Evolutionary conservation across 768 basidiomycete species (phyloP), one percentile per base, ranked within the genome.

Genomic region (Mrakia gelida): DNA sequence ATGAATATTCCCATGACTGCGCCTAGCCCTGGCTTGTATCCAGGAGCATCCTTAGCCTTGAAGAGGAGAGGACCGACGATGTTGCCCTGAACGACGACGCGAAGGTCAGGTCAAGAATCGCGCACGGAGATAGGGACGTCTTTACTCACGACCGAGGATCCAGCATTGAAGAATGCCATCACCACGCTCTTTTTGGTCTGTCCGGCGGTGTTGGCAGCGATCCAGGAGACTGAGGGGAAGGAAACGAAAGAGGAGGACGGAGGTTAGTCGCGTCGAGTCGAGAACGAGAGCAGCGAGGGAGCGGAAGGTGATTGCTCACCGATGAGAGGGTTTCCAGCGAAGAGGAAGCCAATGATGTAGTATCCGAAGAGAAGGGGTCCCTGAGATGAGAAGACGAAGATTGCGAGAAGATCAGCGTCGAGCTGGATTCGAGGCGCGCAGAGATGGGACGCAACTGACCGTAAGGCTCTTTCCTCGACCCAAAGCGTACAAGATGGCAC

Each of bases 21-120:
- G 38, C 84, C 81, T 9, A 87, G 82, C 11, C 87, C 87, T 21
- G 83, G 83, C 65, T 82, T 84, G 81, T 87, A 87, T 68, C 79
- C 83, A 83, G 77, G 76, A n/a, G 43, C 72, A 11, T 76, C 67
- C 43, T 43, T 41, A 45, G 70, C 74, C 23, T 26, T 86, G 34
- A 76, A 76, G 68, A 71, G 75, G 8, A 77, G 67, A 3, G 62
- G 56, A 59, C 43, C 26, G 67, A 84, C 78, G 73, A 86, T 85
- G 79, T 87, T 87, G 21, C 87, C 87, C n/a, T n/a, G n/a, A n/a
- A n/a, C n/a, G n/a, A n/a, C n/a, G n/a, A n/a, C n/a, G n/a, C n/a
- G n/a, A n/a, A n/a, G n/a, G n/a, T n/a, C n/a, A n/a, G n/a, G n/a
- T n/a, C n/a, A n/a, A n/a, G n/a, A n/a, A n/a, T n/a, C n/a, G n/a